These are phyloP conservation scores for Eucalyptus pumila DNA, from an alignment of 345 rosid genomes.

Conservation along the genomic window DNA sequence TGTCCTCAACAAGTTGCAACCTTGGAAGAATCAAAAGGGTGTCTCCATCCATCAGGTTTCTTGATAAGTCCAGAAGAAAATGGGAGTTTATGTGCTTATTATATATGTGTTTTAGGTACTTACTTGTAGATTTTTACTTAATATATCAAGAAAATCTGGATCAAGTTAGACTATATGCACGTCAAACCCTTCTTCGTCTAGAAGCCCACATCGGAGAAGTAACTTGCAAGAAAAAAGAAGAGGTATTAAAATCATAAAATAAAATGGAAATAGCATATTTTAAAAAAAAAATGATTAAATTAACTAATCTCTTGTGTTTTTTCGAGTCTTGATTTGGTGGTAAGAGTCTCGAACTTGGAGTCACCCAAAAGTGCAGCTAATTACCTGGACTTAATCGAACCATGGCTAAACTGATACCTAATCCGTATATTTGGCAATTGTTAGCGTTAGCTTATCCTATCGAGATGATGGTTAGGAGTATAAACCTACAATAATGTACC, in stretches of 20 bases:
- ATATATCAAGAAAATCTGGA: not conserved
- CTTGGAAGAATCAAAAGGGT: too few species aligned
- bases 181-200: not conserved
- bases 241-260: not conserved
- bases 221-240: not conserved
- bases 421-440: not conserved
- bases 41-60: too few species aligned
- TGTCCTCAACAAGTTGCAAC: not conserved
- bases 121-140: not conserved
- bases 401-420: not conserved
- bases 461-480: not conserved
- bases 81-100: too few species aligned
- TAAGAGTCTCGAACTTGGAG: not conserved
- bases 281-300: not conserved
- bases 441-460: not conserved
- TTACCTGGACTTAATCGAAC: not conserved
- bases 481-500: not conserved
- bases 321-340: not conserved
- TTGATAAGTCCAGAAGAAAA: too few species aligned
- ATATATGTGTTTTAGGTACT: too few species aligned
- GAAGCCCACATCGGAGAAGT: not conserved
- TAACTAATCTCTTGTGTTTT: not conserved
- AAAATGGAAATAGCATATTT: not conserved
- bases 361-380: not conserved
- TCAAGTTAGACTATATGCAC: not conserved